phyloP scores from a whole-genome alignment of 345 rosid genomes.

The Lepidium sativum region DNA sequence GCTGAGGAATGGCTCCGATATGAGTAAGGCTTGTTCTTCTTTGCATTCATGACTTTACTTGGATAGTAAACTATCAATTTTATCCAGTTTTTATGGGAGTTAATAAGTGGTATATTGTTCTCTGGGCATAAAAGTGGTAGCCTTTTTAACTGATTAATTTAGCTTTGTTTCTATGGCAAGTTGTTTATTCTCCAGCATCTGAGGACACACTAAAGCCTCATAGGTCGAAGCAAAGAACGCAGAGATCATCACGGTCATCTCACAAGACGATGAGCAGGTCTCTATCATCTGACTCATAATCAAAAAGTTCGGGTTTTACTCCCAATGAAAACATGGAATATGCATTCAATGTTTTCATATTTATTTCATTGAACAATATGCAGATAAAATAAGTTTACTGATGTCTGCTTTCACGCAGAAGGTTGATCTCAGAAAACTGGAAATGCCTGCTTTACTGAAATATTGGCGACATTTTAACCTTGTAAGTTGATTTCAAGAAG shows the following conservation, averaged over 20 bases:
- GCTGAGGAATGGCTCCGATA: conserved; percentile 55
- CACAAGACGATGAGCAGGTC: conserved; percentile 60
- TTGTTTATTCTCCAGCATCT: conserved; percentile 28
- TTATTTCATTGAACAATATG: background rate
- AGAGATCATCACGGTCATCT: conserved; percentile 52
- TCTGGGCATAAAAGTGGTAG: background rate
- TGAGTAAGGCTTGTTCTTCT: conserved; percentile 32
- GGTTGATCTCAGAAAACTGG: conserved; percentile 86
- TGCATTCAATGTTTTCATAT: background rate
- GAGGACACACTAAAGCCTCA: conserved; percentile 60
- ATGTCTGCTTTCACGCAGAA: conserved; percentile 34
- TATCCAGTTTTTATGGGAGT: background rate
- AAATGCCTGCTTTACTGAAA: conserved; percentile 80
- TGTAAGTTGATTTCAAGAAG: conserved; percentile 34
- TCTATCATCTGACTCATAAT: conserved; percentile 55
- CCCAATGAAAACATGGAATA: conserved; percentile 56
- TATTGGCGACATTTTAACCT: conserved; percentile 92
- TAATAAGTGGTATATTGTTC: background rate
- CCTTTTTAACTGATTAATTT: background rate
- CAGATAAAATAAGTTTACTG: background rate
- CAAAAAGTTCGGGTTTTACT: conserved; percentile 53
- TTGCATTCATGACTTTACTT: too few species aligned
- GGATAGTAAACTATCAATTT: background rate
- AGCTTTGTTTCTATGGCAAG: conserved; percentile 24
- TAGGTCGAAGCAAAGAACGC: conserved; percentile 43